phyloP scores from a whole-genome alignment of 2,329 filamentous ascomycete species.

The Aspergillus proliferans region DNA sequence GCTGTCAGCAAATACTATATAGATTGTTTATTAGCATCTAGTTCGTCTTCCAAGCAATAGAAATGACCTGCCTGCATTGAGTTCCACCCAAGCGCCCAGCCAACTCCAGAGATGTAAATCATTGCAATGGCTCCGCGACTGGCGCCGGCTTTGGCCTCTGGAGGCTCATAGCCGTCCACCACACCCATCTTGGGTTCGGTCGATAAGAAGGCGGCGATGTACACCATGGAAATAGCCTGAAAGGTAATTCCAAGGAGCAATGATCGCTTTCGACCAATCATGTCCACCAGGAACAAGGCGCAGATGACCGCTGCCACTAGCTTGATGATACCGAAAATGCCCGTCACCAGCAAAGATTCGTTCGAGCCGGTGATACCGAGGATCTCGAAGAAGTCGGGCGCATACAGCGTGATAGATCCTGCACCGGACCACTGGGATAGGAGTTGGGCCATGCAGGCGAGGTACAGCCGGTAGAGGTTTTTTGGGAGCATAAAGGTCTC shows the following conservation, averaged over 20 bases:
- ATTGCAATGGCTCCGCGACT: conserved; percentile 62
- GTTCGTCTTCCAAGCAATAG: too few species aligned
- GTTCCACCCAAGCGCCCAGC: conserved; percentile 69
- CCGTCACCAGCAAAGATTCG: conserved; percentile 66
- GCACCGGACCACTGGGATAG: conserved; percentile 71
- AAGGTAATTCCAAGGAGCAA: conserved; percentile 56
- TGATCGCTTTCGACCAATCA: conserved; percentile 66
- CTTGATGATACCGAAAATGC: conserved; percentile 70
- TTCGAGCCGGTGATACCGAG: conserved; percentile 63
- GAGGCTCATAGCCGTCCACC: conserved; percentile 45
- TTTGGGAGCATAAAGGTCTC: conserved; percentile 62
- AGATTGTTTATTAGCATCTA: too few species aligned
- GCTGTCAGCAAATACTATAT: conserved; percentile 63
- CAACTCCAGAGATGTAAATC: conserved; percentile 64
- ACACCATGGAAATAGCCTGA: conserved; percentile 57
- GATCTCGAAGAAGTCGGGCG: conserved; percentile 64
- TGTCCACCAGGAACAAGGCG: conserved; percentile 72
- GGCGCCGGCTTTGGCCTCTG: conserved; percentile 45
- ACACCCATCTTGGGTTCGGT: conserved; percentile 53
- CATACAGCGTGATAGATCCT: conserved; percentile 69
- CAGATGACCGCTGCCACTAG: conserved; percentile 61
- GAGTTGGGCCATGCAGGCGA: conserved; percentile 63
- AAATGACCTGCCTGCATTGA: conserved; percentile 50
- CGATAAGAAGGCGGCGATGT: conserved; percentile 57
- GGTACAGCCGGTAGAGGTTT: conserved; percentile 66